Evolutionary conservation across 164 flowering plant species (phyloP).

Genomic region (Saururus chinensis): DNA sequence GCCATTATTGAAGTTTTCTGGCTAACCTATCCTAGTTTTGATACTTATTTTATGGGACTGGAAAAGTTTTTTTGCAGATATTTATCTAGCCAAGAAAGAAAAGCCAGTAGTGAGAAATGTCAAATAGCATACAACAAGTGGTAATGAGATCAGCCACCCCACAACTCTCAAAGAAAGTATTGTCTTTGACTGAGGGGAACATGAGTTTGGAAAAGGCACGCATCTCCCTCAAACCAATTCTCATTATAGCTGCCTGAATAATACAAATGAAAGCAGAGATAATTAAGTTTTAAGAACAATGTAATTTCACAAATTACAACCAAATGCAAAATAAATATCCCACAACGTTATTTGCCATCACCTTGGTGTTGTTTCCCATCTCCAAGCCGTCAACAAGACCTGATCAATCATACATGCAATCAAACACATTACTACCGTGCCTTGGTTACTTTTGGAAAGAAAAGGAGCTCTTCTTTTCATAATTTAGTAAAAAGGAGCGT

Average conservation of each 20-base stretch:
- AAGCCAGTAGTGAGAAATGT: not conserved
- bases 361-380: constrained; percentile 98
- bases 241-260: constrained; percentile 87
- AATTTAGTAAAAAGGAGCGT: not conserved
- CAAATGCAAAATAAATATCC: not conserved
- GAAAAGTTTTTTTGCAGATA: not conserved
- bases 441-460: not conserved
- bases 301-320: not conserved
- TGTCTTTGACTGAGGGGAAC: constrained; percentile 76
- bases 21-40: not conserved
- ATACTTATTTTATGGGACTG: too few species aligned
- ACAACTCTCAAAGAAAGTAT: constrained; percentile 95
- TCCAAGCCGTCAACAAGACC: constrained; percentile 95
- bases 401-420: constrained; percentile 13
- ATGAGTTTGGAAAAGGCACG: constrained; percentile 78
- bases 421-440: not conserved
- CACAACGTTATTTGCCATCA: constrained; percentile 5
- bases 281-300: not conserved
- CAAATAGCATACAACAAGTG: constrained; percentile 67
- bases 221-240: constrained; percentile 94
- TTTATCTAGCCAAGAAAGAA: not conserved
- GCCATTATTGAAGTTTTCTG: not conserved
- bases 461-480: not conserved
- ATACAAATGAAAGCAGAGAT: not conserved
- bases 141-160: constrained; percentile 97